Conservation (phyloP, 768 basidiomycete genomes). For the Hydnomerulius pinastri region DNA sequence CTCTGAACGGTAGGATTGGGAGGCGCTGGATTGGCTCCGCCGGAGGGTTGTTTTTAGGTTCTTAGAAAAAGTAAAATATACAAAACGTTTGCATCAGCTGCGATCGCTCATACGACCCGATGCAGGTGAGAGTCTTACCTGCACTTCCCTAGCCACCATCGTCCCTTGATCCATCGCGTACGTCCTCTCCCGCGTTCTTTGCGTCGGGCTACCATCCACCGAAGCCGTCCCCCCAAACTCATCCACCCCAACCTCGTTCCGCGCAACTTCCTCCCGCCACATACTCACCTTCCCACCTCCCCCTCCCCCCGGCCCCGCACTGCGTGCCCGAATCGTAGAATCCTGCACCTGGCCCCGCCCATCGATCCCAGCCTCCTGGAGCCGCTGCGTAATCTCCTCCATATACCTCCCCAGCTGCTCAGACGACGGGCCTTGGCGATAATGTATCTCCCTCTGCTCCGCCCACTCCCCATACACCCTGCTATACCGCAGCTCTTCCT, state of each 20-base stretch:
- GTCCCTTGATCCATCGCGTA: constrained; percentile 13
- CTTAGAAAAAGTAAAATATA: constrained; percentile 5
- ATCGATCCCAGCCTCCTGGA: constrained; percentile 35
- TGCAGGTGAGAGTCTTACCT: no score
- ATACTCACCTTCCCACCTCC: constrained; percentile 44
- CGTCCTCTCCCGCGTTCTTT: constrained; percentile 12
- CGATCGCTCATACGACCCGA: no score
- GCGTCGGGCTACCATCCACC: constrained; percentile 16
- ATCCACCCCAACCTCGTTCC: constrained; percentile 28
- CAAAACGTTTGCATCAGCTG: no score
- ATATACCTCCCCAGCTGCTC: constrained; percentile 29
- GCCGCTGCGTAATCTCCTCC: constrained; percentile 36
- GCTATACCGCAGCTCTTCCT: constrained; percentile 22
- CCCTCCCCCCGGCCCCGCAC: constrained; percentile 13
- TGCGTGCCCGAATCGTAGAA: constrained; percentile 14
- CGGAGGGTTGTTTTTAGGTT: constrained; percentile 17
- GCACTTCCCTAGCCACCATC: constrained; percentile 19
- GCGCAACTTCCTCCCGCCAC: constrained; percentile 57
- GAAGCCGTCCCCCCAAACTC: constrained; percentile 23
- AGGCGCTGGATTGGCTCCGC: constrained; percentile 18
- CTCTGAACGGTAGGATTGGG: constrained; percentile 29
- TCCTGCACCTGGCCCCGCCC: constrained; percentile 28
- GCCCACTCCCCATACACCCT: constrained; percentile 36
- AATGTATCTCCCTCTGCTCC: constrained; percentile 27
- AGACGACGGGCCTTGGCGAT: constrained; percentile 21